These are phyloP conservation scores for Colletotrichum camelliae DNA, from an alignment of 2,329 filamentous ascomycete genomes.

Conservation along the genomic window DNA sequence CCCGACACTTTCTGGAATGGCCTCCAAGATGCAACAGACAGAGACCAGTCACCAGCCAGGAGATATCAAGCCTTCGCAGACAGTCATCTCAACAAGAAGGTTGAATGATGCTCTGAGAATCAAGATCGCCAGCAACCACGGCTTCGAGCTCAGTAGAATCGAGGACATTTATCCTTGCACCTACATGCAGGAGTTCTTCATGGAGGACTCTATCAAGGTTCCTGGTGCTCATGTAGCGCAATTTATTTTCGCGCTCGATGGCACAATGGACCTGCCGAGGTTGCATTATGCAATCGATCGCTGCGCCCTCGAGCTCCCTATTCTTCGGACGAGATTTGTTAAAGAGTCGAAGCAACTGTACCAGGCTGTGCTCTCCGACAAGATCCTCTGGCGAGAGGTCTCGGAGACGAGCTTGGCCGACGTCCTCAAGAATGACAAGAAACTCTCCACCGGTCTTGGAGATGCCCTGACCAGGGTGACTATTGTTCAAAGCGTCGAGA, in stretches of 20 bases:
- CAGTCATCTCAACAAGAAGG: neutral
- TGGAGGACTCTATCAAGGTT: neutral
- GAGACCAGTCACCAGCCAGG: neutral
- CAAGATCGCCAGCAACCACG: neutral
- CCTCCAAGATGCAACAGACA: neutral
- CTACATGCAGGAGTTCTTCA: neutral
- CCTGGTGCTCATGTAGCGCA: neutral
- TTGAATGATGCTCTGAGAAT: neutral
- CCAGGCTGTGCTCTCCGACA: neutral
- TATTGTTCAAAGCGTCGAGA: neutral
- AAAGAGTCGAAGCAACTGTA: neutral
- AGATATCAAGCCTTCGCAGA: no score
- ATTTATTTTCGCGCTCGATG: neutral
- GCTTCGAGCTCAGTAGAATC: neutral
- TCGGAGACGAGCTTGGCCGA: neutral
- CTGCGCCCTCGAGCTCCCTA: neutral
- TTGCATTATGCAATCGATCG: neutral
- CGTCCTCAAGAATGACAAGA: neutral
- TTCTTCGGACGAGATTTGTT: neutral
- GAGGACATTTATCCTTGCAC: neutral
- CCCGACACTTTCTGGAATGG: constrained; percentile 15
- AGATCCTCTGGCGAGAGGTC: neutral
- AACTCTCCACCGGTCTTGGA: neutral
- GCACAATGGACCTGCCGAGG: neutral
- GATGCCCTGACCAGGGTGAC: neutral